Evolutionary conservation across 345 rosid species (phyloP).

Genomic region (Raphanus sativus): DNA sequence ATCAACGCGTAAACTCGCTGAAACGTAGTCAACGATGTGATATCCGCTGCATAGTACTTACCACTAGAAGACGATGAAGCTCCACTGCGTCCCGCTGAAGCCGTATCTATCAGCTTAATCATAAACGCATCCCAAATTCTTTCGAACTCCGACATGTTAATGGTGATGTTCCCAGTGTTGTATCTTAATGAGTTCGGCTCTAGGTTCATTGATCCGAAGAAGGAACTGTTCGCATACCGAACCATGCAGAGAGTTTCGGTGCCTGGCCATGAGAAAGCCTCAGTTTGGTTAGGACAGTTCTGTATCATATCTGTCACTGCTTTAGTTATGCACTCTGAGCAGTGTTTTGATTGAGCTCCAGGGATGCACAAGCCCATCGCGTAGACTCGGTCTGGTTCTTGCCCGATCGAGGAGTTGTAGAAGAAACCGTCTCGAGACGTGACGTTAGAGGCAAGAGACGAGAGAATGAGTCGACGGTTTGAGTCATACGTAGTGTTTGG

Average conservation of each 20-base stretch:
- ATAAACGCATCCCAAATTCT: conserved; percentile 32
- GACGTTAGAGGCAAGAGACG: conserved; percentile 26
- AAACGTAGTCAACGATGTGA: not conserved
- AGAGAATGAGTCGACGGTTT: conserved; percentile 23
- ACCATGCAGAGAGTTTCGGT: conserved; percentile 35
- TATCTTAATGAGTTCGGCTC: not conserved
- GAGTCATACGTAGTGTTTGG: conserved; percentile 18
- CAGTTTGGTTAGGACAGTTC: conserved; percentile 34
- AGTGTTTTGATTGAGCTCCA: conserved; percentile 13
- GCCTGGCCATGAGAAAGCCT: conserved; percentile 30
- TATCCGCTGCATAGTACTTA: conserved; percentile 38
- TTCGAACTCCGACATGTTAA: conserved; percentile 11
- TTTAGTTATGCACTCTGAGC: conserved; percentile 33
- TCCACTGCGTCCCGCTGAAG: not conserved
- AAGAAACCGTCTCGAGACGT: conserved; percentile 6
- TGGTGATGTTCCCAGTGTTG: conserved; percentile 4
- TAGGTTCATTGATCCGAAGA: not conserved
- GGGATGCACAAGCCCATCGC: conserved; percentile 37
- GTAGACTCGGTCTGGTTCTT: conserved; percentile 18
- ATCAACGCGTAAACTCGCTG: conserved; percentile 21
- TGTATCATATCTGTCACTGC: not conserved
- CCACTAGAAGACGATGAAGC: conserved; percentile 6
- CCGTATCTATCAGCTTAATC: conserved; percentile 1
- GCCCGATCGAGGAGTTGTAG: not conserved
- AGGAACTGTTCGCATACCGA: conserved; percentile 34